Conservation (phyloP, 2,329 filamentous ascomycete genomes). For the Ceratocystis diversiconidia region DNA sequence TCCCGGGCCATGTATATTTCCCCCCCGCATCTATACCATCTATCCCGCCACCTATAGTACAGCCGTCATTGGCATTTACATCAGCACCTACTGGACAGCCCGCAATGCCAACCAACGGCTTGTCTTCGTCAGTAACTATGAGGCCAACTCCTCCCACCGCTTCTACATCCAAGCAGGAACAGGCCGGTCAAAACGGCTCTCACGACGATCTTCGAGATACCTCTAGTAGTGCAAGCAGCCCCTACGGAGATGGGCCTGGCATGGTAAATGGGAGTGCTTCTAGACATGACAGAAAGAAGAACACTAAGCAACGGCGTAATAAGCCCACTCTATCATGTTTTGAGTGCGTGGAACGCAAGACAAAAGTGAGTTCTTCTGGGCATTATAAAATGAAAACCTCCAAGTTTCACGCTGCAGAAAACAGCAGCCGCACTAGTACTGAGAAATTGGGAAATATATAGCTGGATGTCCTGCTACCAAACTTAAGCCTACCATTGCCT, state of each 20-base stretch:
- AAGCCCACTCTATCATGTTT: conserved; percentile 69
- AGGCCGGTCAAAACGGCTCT: not conserved
- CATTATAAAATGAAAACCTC: not conserved
- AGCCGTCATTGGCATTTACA: not conserved
- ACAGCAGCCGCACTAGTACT: not conserved
- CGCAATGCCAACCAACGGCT: not conserved
- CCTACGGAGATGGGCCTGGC: conserved; percentile 11
- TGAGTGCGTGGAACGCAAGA: conserved; percentile 71
- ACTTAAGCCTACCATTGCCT: not conserved
- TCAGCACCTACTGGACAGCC: not conserved
- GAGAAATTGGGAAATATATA: not conserved
- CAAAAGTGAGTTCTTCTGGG: conserved; percentile 44
- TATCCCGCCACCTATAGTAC: not conserved
- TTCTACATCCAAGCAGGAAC: not conserved
- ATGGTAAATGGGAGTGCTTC: conserved; percentile 3
- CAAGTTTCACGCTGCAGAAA: not conserved
- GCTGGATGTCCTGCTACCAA: not conserved
- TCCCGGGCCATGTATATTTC: not conserved
- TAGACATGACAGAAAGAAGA: conserved; percentile 20
- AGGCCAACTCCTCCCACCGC: not conserved
- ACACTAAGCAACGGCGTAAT: conserved; percentile 70
- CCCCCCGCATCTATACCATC: not conserved
- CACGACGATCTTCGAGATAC: conserved; percentile 8
- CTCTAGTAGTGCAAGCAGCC: conserved; percentile 15
- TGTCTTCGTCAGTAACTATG: not conserved